A percentile compares a stretch with the other conserved stretches of the same genome.
These are phyloP conservation scores for Pseudogymnoascus sp. DNA, from an alignment of 2,329 filamentous ascomycete species.

Conservation along the genomic window DNA sequence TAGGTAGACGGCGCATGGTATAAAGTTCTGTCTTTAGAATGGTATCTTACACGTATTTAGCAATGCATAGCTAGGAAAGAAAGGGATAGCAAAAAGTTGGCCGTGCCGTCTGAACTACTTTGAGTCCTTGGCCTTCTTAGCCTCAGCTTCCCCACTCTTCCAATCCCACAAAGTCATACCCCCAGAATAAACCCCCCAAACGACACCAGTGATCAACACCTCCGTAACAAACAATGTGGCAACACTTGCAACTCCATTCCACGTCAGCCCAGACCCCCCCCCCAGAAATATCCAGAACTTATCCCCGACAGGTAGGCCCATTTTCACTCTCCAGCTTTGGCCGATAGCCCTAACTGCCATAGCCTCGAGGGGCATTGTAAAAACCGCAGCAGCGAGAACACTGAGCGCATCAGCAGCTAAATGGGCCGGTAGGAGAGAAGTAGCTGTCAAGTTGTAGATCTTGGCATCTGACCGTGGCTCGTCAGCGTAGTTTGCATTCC, in stretches of 20 bases:
- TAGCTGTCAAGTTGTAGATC: conserved; percentile 26
- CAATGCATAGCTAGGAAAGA: background rate
- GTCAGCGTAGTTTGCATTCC: conserved; percentile 26
- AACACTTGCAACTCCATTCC: background rate
- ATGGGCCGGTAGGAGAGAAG: conserved; percentile 29
- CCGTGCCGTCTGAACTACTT: background rate
- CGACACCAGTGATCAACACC: background rate
- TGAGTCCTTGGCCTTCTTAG: background rate
- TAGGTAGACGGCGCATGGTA: background rate
- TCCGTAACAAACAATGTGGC: background rate
- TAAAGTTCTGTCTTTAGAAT: background rate
- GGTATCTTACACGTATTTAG: background rate
- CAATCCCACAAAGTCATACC: background rate
- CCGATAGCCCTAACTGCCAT: conserved; percentile 27
- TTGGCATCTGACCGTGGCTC: conserved; percentile 13
- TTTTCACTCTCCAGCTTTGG: conserved; percentile 3
- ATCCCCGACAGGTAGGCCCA: background rate
- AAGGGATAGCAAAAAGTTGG: background rate
- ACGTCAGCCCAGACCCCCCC: background rate
- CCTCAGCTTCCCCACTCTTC: background rate
- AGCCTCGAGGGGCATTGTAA: conserved; percentile 28
- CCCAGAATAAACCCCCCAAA: conserved; percentile 3
- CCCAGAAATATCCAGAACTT: background rate
- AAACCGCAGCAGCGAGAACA: conserved; percentile 23
- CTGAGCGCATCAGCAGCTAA: conserved; percentile 28